A percentile compares a stretch with the other conserved stretches of the same genome.
Conservation (phyloP, 2,329 filamentous ascomycete species). For the Xylaria arbuscula region DNA sequence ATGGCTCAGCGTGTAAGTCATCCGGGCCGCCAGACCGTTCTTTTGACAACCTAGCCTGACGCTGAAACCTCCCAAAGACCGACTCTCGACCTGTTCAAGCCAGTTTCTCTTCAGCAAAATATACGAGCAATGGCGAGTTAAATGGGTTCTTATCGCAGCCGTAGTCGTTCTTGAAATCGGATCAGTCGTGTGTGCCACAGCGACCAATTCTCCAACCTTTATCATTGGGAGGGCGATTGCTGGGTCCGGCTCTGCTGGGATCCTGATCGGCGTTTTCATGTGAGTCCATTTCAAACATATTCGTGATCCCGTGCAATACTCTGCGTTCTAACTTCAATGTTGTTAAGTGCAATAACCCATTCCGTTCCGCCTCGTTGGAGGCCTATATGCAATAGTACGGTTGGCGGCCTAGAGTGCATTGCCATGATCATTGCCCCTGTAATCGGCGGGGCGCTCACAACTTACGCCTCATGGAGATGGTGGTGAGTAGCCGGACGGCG, state of each 20-base stretch:
- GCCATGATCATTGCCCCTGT: conserved; percentile 33
- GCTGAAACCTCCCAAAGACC: conserved; percentile 7
- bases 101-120: conserved; percentile 31
- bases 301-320: neutral
- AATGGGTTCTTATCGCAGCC: conserved; percentile 33
- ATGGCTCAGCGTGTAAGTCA: conserved; percentile 36
- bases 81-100: conserved; percentile 21
- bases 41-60: neutral
- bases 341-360: conserved; percentile 25
- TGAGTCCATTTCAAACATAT: neutral
- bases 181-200: conserved; percentile 33
- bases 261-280: conserved; percentile 35
- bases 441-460: conserved; percentile 31
- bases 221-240: conserved; percentile 44
- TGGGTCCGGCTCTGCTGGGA: conserved; percentile 40
- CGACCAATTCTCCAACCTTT: conserved; percentile 31
- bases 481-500: conserved; percentile 10
- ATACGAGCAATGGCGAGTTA: conserved; percentile 30
- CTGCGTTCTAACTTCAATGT: neutral
- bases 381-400: conserved; percentile 32
- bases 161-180: conserved; percentile 38
- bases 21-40: neutral
- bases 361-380: conserved; percentile 34
- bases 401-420: conserved; percentile 33
- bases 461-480: conserved; percentile 29